Percentiles rank a stretch among this genome's conserved stretches.
These are phyloP conservation scores for Anthracocystis setariae DNA, from an alignment of 1,284 basidiomycete species.

Conservation along the genomic window DNA sequence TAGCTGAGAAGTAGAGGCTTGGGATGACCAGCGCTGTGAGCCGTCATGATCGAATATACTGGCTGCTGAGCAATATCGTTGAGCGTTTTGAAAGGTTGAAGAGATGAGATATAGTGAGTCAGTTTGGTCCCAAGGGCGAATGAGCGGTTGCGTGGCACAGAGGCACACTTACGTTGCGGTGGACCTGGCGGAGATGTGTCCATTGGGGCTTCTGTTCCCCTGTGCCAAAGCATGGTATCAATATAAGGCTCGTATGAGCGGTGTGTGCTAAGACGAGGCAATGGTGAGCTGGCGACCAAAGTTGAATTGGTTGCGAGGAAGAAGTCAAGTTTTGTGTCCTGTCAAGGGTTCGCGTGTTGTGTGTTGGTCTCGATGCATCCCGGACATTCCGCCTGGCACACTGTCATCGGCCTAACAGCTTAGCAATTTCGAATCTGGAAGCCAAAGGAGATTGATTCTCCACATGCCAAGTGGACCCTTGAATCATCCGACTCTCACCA, in stretches of 20 bases:
- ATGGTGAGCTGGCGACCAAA: neutral
- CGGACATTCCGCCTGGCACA: no score
- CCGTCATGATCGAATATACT: slow-evolving; percentile 26
- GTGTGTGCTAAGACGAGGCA: neutral
- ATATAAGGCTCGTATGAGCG: no score
- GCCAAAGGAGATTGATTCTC: slow-evolving; percentile 4
- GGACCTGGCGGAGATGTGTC: slow-evolving; percentile 53
- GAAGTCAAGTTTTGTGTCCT: slow-evolving; percentile 7
- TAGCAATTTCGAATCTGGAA: neutral
- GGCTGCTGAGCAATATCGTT: slow-evolving; percentile 2
- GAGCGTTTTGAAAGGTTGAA: neutral
- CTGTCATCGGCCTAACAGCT: slow-evolving; percentile 14
- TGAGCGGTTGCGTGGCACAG: neutral
- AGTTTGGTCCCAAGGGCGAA: neutral
- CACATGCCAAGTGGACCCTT: slow-evolving; percentile 16
- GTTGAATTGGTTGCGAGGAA: neutral
- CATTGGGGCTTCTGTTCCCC: slow-evolving; percentile 60
- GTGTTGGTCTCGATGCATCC: slow-evolving; percentile 34
- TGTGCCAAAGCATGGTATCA: slow-evolving; percentile 35
- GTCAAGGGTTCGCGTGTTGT: slow-evolving; percentile 21
- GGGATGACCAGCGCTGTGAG: slow-evolving; percentile 9
- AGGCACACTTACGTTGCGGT: slow-evolving; percentile 32
- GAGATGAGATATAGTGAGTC: neutral
- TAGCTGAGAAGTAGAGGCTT: slow-evolving; percentile 11
- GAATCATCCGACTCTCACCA: slow-evolving; percentile 3